Conservation (phyloP, 257 asterid genomes). For the Solanum corneliomulleri region DNA sequence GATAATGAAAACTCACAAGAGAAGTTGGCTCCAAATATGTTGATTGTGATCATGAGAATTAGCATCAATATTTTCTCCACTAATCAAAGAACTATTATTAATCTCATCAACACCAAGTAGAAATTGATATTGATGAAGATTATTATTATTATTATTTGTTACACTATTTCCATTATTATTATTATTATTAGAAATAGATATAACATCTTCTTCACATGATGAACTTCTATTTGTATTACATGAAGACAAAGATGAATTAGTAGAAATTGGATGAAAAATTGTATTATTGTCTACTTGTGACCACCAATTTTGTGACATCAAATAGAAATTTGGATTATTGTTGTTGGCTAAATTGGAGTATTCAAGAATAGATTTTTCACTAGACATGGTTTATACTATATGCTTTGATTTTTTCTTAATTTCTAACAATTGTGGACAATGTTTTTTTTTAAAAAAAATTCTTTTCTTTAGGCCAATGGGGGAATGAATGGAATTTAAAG, state of each 20-base stretch:
- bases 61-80: not conserved
- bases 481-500: slow-evolving; percentile 4
- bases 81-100: not conserved
- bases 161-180: not conserved
- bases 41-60: not conserved
- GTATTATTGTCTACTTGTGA: not conserved
- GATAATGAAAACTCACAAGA: not conserved
- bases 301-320: slow-evolving; percentile 5
- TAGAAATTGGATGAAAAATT: not conserved
- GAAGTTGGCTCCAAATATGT: slow-evolving; percentile 5
- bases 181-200: slow-evolving; percentile 1
- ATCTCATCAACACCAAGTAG: not conserved
- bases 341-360: not conserved
- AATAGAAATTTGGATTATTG: not conserved
- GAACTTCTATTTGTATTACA: slow-evolving; percentile 2
- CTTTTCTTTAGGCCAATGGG: not conserved
- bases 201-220: slow-evolving; percentile 6
- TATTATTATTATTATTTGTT: not conserved
- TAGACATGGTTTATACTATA: not conserved
- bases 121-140: not conserved
- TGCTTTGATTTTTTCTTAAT: not conserved
- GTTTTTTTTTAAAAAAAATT: no score
- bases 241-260: not conserved
- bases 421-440: not conserved
- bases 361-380: slow-evolving; percentile 1